Evolutionary conservation across 192 early-diverging fungal genomes (phyloP), one percentile per base, ranked within the genome.

Genomic region (Coemansia sp.): DNA sequence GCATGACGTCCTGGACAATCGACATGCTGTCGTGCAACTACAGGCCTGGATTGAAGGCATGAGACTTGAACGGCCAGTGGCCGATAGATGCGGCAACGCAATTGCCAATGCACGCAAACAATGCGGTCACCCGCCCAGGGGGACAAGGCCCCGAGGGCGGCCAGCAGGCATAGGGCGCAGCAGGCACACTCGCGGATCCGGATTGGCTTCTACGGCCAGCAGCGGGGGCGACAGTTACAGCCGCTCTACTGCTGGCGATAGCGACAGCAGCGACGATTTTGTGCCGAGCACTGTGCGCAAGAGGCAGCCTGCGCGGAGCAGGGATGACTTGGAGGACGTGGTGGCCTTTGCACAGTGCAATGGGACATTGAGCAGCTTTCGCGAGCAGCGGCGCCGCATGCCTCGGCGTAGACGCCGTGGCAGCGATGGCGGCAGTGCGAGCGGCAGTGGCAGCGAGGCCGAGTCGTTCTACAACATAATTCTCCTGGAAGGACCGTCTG

Each of bases 401-500:
- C 18, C 44, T 26, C 40, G 46, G 8, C 61, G 60, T 28, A 5
- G 33, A 16, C 60, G 68, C 5, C 51, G 38, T 9, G 47, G 41
- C 5, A 60, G 67, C 25, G 49, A 45, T 4, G 48, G 55, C 4
- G 56, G 47, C n/a, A n/a, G n/a, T n/a, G n/a, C n/a, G n/a, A n/a
- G n/a, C 32, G 52, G 37, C 33, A 70, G 51, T 36, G 16, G 36
- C 34, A 75, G 72, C 54, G 75, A 75, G 20, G 56, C 71, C 2
- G 68, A 64, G 27, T 23, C 56, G 1, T 64, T 64, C 26, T 52
- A 56, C n/a, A 82, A 81, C 43, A 54, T 83, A 19, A 68, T 85
- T 22, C 54, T 89, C 2, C 48, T 92, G 3, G 68, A 80, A 13
- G 90, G 90, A 1, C 82, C 80, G 0, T 54, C 68, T 7, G 87